A percentile compares a stretch with the other conserved stretches of the same genome.
These are phyloP conservation scores for Leccinum olivaceopallidum DNA, from an alignment of 768 basidiomycete species.

Conservation along the genomic window DNA sequence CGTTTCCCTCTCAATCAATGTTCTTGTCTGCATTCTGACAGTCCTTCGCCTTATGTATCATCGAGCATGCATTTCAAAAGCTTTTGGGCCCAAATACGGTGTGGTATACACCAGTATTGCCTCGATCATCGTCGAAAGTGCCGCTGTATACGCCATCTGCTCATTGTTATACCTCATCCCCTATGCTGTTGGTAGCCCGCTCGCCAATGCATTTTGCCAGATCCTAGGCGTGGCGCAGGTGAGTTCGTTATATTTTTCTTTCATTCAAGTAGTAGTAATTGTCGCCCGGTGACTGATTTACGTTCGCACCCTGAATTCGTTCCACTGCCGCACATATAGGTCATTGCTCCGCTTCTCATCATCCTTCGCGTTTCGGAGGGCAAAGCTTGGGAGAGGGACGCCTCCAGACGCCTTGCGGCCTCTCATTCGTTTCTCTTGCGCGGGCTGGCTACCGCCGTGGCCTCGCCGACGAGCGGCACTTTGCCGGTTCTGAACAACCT, in stretches of 20 bases:
- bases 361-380: constrained; percentile 49
- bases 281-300: background rate
- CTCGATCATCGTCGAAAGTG: constrained; percentile 37
- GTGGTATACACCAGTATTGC: constrained; percentile 32
- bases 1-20: constrained; percentile 36
- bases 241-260: background rate
- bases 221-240: constrained; percentile 34
- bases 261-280: background rate
- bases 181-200: constrained; percentile 21
- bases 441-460: constrained; percentile 1
- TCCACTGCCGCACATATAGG: constrained; percentile 18
- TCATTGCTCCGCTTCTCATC: constrained; percentile 48
- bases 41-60: constrained; percentile 34
- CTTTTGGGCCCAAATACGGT: constrained; percentile 30
- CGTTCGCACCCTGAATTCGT: background rate
- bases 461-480: background rate
- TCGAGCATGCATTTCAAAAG: constrained; percentile 24
- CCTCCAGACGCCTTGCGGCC: constrained; percentile 8
- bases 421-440: constrained; percentile 13
- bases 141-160: constrained; percentile 33
- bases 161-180: constrained; percentile 37
- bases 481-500: constrained; percentile 1
- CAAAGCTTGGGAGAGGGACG: constrained; percentile 39
- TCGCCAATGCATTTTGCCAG: constrained; percentile 31
- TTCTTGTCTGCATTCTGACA: constrained; percentile 33